Evolutionary conservation across 345 rosid genomes (phyloP), one percentile per base, ranked within the genome.

Genomic region (Eutrema heterophyllum): DNA sequence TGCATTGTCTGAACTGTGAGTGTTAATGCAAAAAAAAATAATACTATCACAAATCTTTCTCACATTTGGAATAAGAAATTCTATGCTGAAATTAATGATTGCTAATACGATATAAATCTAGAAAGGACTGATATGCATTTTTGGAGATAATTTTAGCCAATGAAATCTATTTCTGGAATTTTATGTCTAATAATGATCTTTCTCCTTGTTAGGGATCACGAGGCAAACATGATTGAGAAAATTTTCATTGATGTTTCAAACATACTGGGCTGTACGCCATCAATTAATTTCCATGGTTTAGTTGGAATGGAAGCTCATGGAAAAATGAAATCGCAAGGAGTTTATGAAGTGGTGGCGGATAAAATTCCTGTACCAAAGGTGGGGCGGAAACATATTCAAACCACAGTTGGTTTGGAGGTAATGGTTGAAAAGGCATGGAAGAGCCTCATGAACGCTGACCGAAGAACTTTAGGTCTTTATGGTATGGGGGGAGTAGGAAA

Each of bases 231-330:
- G 60, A 32, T 35, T 9, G 71, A 75, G 3, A 41, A 6, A 30
- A 66, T 75, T 24, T 67, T 70, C 5, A 32, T 29, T 6, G 30
- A 41, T 12, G 35, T 78, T 8, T 32, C 46, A 43, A 9, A 61
- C 21, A 80, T 14, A 41, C n/a, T 78, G 48, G 64, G 1, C 3
- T 30, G 11, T 1, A 13, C 24, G 4, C 13, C n/a, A 13, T 13
- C 29, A 35, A 21, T 5, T 2, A n/a, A 26, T 9, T 44, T 21
- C 21, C 1, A 11, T 26, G 64, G n/a, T 10, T 24, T 57, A 0
- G 68, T 81, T 27, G 86, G 83, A 53, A 16, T 83, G 2, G 50
- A 77, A 2, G 15, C 48, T 3, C 74, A 55, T 2, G 13, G 27
- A 32, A 12, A 30, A 41, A 41, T 62, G 24, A 41, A 6, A 51